Conservation (phyloP, 495 filamentous ascomycete species). For the Symbiotaphrina buchneri region DNA sequence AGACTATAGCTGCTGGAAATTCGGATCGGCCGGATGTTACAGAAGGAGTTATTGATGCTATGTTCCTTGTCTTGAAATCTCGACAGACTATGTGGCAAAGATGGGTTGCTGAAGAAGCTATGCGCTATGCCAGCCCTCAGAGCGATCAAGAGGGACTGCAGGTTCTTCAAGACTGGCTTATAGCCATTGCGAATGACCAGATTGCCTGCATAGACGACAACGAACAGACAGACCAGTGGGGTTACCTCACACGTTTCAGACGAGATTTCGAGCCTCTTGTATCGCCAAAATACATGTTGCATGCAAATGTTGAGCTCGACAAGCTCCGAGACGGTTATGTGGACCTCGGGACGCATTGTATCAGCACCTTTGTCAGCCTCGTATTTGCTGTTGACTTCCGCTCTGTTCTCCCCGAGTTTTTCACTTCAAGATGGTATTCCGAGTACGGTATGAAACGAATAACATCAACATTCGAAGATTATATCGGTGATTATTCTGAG, state of each 20-base stretch:
- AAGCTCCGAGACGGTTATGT: constrained; percentile 73
- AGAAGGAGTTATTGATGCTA: constrained; percentile 83
- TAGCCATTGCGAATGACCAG: constrained; percentile 96
- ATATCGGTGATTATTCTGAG: constrained; percentile 60
- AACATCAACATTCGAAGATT: constrained; percentile 81
- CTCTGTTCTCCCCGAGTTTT: constrained; percentile 64
- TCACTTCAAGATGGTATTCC: constrained; percentile 73
- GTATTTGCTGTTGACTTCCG: constrained; percentile 78
- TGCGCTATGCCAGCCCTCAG: constrained; percentile 37
- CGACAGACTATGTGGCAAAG: constrained; percentile 71
- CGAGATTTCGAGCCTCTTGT: constrained; percentile 58
- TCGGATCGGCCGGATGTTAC: constrained; percentile 69
- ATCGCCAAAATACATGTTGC: constrained; percentile 53
- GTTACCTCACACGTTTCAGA: constrained; percentile 65
- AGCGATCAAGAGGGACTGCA: constrained; percentile 48
- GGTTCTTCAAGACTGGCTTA: constrained; percentile 72
- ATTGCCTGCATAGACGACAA: constrained; percentile 91
- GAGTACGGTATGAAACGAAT: constrained; percentile 70
- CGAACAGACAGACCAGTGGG: constrained; percentile 41
- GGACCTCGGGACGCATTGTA: constrained; percentile 77
- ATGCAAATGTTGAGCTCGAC: constrained; percentile 45
- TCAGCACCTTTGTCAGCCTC: constrained; percentile 58
- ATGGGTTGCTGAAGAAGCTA: constrained; percentile 70
- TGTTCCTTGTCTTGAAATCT: constrained; percentile 62
- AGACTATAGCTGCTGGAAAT: constrained; percentile 57